Evolutionary conservation across 2,329 filamentous ascomycete genomes (phyloP).

Genomic region (Septoria linicola): DNA sequence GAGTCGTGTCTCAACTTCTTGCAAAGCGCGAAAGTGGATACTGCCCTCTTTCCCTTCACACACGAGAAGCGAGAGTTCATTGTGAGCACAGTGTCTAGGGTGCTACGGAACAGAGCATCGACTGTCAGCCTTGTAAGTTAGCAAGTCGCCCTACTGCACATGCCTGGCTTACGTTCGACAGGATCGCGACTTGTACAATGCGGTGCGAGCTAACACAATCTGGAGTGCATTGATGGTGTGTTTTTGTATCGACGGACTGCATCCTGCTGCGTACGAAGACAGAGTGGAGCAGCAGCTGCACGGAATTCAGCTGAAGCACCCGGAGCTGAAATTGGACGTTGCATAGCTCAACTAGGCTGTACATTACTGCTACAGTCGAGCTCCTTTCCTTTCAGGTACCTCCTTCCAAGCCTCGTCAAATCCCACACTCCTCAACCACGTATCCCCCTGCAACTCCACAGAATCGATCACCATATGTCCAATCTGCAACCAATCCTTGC

Average conservation of each 20-base stretch:
- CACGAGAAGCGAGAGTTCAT: neutral
- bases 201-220: neutral
- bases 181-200: neutral
- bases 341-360: too few species aligned
- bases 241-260: neutral
- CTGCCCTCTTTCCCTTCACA: neutral
- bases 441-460: constrained; percentile 53
- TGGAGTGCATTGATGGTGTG: neutral
- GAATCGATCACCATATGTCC: constrained; percentile 63
- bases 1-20: neutral
- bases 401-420: constrained; percentile 65
- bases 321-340: constrained; percentile 23
- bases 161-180: neutral
- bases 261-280: constrained; percentile 4
- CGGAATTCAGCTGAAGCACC: neutral
- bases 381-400: constrained; percentile 30
- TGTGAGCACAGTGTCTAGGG: neutral
- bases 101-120: neutral
- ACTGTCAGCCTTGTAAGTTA: neutral
- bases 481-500: constrained; percentile 60
- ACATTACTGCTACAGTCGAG: constrained; percentile 26
- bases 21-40: neutral
- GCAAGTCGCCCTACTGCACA: neutral
- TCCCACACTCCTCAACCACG: constrained; percentile 63
- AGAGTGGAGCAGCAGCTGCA: constrained; percentile 9